Conservation (phyloP, 2,329 filamentous ascomycete species). For the Elsinoe necatrix region DNA sequence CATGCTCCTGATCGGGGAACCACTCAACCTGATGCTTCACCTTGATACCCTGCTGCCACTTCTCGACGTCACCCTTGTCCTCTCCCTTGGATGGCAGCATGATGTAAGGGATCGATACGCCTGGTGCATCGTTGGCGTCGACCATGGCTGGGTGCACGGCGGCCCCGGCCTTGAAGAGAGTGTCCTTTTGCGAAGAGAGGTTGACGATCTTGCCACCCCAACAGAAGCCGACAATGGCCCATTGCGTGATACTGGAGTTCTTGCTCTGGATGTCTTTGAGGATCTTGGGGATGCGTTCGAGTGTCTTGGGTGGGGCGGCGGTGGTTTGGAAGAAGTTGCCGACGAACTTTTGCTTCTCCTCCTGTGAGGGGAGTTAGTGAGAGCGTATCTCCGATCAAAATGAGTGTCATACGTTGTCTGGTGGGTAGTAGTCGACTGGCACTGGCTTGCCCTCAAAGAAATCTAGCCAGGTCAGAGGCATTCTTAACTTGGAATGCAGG, state of each 20-base stretch:
- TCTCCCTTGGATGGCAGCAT: slow-evolving; percentile 52
- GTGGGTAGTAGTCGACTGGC: slow-evolving; percentile 50
- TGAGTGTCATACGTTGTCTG: slow-evolving; percentile 37
- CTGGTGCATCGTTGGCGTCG: slow-evolving; percentile 48
- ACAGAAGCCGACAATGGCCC: slow-evolving; percentile 55
- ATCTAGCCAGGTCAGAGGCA: slow-evolving; percentile 39
- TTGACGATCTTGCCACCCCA: slow-evolving; percentile 45
- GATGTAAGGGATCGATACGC: slow-evolving; percentile 48
- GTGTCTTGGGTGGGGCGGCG: slow-evolving; percentile 50
- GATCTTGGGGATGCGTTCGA: slow-evolving; percentile 48
- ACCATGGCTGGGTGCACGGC: slow-evolving; percentile 54
- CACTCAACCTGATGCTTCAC: slow-evolving; percentile 40
- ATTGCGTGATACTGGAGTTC: slow-evolving; percentile 42
- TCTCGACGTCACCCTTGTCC: slow-evolving; percentile 42
- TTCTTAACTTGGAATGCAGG: neutral
- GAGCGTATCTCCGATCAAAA: neutral
- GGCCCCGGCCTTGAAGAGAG: slow-evolving; percentile 49
- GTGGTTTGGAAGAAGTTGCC: slow-evolving; percentile 50
- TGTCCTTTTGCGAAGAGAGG: slow-evolving; percentile 43
- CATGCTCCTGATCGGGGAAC: slow-evolving; percentile 41
- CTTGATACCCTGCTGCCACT: slow-evolving; percentile 43
- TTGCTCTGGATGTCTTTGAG: slow-evolving; percentile 46
- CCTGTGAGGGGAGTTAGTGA: slow-evolving; percentile 14
- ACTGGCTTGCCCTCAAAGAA: slow-evolving; percentile 73
- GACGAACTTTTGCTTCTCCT: slow-evolving; percentile 53